phyloP scores from a whole-genome alignment of 1,284 basidiomycete genomes.

The Tilletiaria anomala region DNA sequence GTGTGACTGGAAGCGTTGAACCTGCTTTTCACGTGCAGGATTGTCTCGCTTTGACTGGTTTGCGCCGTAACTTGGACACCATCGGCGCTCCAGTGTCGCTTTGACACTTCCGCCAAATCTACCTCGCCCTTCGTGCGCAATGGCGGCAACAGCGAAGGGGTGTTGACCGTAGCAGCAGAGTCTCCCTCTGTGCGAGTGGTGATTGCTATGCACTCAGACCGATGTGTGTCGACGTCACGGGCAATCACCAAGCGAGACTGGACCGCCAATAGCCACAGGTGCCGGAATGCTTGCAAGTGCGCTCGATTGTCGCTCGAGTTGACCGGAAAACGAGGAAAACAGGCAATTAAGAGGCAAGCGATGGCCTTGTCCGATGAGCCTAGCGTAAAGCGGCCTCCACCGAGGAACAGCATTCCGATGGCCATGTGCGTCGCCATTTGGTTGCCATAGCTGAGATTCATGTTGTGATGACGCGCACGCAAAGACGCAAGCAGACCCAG shows the following conservation, averaged over 20 bases:
- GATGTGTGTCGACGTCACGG: conserved; percentile 42
- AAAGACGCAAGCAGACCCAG: conserved; percentile 75
- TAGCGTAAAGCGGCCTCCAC: conserved; percentile 78
- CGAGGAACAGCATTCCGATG: conserved; percentile 81
- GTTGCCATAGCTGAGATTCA: conserved; percentile 59
- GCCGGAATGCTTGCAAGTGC: conserved; percentile 81
- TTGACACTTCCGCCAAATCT: too few species aligned
- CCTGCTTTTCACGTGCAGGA: too few species aligned
- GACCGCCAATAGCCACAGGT: conserved; percentile 87
- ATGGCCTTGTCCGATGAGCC: conserved; percentile 82
- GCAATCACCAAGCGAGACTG: conserved; percentile 85
- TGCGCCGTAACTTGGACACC: too few species aligned
- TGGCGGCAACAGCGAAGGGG: too few species aligned
- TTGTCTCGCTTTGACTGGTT: too few species aligned
- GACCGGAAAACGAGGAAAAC: conserved; percentile 71
- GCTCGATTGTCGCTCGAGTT: conserved; percentile 71
- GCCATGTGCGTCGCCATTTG: conserved; percentile 85
- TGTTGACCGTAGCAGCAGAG: too few species aligned
- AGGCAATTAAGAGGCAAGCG: conserved; percentile 72
- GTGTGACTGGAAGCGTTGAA: too few species aligned
- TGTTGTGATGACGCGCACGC: conserved; percentile 79
- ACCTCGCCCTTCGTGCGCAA: too few species aligned
- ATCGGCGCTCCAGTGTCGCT: too few species aligned
- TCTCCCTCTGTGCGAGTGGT: too few species aligned
- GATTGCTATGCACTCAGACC: too few species aligned